A percentile compares a stretch with the other conserved stretches of the same genome.
Conservation (phyloP, 73 alveolate species). For the Paramecium bursaria region DNA sequence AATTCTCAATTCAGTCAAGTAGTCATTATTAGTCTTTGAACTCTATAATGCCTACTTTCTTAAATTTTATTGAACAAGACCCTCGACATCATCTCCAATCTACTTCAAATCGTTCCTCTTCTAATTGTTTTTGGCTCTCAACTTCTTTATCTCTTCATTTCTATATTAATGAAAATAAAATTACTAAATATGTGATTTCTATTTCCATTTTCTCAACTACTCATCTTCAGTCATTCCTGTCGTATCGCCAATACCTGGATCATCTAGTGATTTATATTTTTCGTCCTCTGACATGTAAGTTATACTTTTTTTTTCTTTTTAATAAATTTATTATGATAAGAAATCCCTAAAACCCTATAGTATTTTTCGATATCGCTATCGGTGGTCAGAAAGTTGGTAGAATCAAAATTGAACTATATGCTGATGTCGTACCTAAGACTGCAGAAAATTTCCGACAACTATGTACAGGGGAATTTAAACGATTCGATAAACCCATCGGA, state of each 20-base stretch:
- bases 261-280: too few species aligned
- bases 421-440: conserved; percentile 90
- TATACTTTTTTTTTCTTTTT: too few species aligned
- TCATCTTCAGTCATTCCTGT: too few species aligned
- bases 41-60: conserved; percentile 20
- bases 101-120: not conserved
- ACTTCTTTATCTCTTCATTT: too few species aligned
- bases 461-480: conserved; percentile 85
- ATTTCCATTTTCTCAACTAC: too few species aligned
- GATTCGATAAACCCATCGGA: conserved; percentile 77
- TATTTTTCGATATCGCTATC: conserved; percentile 63
- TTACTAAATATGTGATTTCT: too few species aligned
- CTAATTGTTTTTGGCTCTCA: conserved; percentile 16
- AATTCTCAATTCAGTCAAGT: conserved; percentile 19
- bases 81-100: conserved; percentile 43
- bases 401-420: conserved; percentile 85
- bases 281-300: too few species aligned
- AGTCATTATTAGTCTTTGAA: not conserved
- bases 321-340: conserved; percentile 34
- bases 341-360: conserved; percentile 64
- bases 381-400: conserved; percentile 86
- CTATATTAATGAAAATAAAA: too few species aligned
- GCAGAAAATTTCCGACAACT: conserved; percentile 92
- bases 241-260: too few species aligned
- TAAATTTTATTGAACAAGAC: conserved; percentile 27